Conservation (phyloP, 441 rosid genomes). For the Erodium chrysanthum region DNA sequence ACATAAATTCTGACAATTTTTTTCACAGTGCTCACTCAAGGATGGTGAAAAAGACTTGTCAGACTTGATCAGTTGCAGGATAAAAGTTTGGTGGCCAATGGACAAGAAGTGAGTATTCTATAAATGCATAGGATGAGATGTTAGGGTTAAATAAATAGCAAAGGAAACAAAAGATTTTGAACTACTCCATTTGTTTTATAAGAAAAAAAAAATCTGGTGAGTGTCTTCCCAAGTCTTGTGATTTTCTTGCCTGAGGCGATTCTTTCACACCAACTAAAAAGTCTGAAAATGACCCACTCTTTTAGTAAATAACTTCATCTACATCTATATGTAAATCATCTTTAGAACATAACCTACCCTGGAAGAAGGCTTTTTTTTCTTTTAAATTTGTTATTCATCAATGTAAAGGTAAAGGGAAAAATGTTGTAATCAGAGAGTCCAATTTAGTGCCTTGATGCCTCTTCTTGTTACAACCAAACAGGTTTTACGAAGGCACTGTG, state of each 20-base stretch:
- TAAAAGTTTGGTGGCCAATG: conserved; percentile 99
- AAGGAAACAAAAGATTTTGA: too few species aligned
- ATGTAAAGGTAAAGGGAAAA: not conserved
- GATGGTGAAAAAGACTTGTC: conserved; percentile 42
- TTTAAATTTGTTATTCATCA: conserved; percentile 1
- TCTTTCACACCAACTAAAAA: too few species aligned
- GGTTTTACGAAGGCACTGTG: conserved; percentile 91
- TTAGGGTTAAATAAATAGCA: too few species aligned
- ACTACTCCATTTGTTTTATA: too few species aligned
- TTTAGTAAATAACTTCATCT: too few species aligned
- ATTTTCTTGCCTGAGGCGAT: too few species aligned
- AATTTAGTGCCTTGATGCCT: conserved; percentile 11
- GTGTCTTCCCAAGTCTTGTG: too few species aligned
- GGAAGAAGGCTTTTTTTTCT: not conserved
- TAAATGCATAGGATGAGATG: conserved; percentile 2
- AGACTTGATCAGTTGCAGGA: conserved; percentile 71
- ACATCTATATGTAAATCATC: not conserved
- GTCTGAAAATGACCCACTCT: too few species aligned
- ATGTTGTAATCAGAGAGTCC: not conserved
- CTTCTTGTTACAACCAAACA: conserved; percentile 29
- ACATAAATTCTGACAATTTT: conserved; percentile 22
- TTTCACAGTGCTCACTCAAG: conserved; percentile 52
- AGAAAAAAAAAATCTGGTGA: too few species aligned
- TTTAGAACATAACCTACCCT: not conserved
- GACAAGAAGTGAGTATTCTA: conserved; percentile 69